A percentile compares a stretch with the other conserved stretches of the same genome.
Conservation (phyloP, 139 green algal genomes). For the Coccomyxa sp. region DNA sequence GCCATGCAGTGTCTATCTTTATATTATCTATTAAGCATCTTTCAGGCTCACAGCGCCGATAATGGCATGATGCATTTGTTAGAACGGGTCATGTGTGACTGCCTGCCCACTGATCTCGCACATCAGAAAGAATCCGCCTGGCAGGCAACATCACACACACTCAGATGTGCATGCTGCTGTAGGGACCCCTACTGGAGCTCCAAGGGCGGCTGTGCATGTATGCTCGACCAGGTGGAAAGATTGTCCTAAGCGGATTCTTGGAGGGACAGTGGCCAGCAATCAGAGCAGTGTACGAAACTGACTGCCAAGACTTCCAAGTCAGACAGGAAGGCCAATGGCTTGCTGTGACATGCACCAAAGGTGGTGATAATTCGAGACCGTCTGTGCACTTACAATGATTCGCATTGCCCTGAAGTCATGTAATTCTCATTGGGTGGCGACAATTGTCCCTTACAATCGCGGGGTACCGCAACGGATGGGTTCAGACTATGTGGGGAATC, state of each 20-base stretch:
- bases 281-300: neutral
- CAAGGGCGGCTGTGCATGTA: slow-evolving; percentile 38
- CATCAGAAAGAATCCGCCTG: neutral
- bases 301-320: slow-evolving; percentile 13
- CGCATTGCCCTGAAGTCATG: too few species aligned
- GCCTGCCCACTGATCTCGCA: too few species aligned
- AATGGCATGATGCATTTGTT: neutral
- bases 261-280: slow-evolving; percentile 18
- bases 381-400: too few species aligned
- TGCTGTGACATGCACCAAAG: too few species aligned
- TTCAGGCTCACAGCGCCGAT: neutral
- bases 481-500: too few species aligned
- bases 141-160: neutral
- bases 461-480: too few species aligned
- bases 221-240: slow-evolving; percentile 25
- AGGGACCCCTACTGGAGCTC: slow-evolving; percentile 67
- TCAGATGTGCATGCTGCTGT: neutral
- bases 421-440: too few species aligned
- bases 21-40: neutral
- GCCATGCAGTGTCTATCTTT: neutral
- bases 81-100: neutral
- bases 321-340: too few species aligned
- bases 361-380: too few species aligned
- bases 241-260: slow-evolving; percentile 69
- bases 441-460: too few species aligned